phyloP scores from a whole-genome alignment of 352 stramenopile species.

The Nothophytophthora sp. region DNA sequence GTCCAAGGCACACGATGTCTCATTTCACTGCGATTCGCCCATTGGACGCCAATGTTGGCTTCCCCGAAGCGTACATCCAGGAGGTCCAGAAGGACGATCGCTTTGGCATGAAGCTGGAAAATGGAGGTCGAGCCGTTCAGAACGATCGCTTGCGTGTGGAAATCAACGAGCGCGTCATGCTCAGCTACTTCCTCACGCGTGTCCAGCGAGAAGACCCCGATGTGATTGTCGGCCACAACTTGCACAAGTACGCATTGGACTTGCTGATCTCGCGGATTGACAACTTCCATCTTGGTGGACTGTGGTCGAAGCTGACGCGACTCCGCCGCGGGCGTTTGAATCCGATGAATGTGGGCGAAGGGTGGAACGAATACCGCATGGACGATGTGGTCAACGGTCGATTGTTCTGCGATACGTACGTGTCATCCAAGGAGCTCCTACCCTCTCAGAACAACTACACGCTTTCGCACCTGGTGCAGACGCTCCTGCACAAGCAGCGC shows the following conservation, averaged over 20 bases:
- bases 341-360: slow-evolving; percentile 82
- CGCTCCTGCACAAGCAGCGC: slow-evolving; percentile 88
- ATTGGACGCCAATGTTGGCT: slow-evolving; percentile 59
- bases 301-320: slow-evolving; percentile 86
- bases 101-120: slow-evolving; percentile 51
- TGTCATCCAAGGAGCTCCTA: slow-evolving; percentile 97
- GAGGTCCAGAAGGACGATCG: slow-evolving; percentile 59
- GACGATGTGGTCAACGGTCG: slow-evolving; percentile 93
- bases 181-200: slow-evolving; percentile 89
- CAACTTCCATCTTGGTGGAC: slow-evolving; percentile 87
- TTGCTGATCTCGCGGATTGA: slow-evolving; percentile 96
- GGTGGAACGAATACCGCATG: slow-evolving; percentile 89
- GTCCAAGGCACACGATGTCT: slow-evolving; percentile 44
- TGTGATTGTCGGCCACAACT: slow-evolving; percentile 98
- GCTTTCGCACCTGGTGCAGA: slow-evolving; percentile 93
- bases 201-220: slow-evolving; percentile 98
- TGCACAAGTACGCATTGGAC: slow-evolving; percentile 98
- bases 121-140: slow-evolving; percentile 35
- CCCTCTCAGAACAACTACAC: slow-evolving; percentile 97
- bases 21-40: slow-evolving; percentile 87
- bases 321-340: slow-evolving; percentile 74
- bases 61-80: slow-evolving; percentile 59
- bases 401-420: slow-evolving; percentile 98
- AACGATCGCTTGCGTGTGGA: slow-evolving; percentile 68
- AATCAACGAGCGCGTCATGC: slow-evolving; percentile 83